Evolutionary conservation across 2,329 filamentous ascomycete genomes (phyloP).

Genomic region (Beauveria rudraprayagi): DNA sequence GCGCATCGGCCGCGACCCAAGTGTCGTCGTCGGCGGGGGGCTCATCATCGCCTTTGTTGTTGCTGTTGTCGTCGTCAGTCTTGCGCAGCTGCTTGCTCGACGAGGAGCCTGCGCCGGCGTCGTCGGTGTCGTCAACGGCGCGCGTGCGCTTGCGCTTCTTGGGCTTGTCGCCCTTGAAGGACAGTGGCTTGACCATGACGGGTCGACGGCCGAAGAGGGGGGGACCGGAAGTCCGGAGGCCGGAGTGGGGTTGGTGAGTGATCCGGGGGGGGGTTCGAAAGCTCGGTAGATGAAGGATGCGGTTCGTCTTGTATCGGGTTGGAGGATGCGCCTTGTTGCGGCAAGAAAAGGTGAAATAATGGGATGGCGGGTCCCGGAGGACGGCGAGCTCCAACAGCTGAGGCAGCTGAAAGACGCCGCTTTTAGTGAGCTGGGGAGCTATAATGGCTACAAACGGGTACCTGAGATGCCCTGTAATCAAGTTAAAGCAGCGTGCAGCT

Average conservation of each 20-base stretch:
- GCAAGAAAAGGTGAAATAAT: neutral
- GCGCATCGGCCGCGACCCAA: constrained; percentile 79
- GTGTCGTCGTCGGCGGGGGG: constrained; percentile 59
- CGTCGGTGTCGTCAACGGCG: constrained; percentile 35
- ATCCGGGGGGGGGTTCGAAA: neutral
- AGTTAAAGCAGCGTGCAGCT: neutral
- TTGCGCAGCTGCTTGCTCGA: constrained; percentile 18
- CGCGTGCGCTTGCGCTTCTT: constrained; percentile 81
- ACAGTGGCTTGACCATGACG: constrained; percentile 77
- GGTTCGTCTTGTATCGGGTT: neutral
- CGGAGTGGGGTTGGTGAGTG: neutral
- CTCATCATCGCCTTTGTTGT: constrained; percentile 17
- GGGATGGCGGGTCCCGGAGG: constrained; percentile 17
- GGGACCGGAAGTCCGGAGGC: neutral
- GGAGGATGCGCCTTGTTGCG: constrained; percentile 1
- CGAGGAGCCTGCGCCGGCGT: constrained; percentile 33
- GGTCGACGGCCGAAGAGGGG: neutral
- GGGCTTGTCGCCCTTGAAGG: constrained; percentile 97
- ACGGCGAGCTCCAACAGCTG: constrained; percentile 26
- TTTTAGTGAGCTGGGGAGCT: neutral
- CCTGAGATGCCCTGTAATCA: neutral
- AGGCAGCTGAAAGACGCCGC: neutral
- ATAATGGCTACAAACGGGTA: no score
- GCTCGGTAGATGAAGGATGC: neutral
- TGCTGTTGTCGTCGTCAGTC: constrained; percentile 13